These are phyloP conservation scores for Calonectria pauciramosa DNA, from an alignment of 2,329 filamentous ascomycete species.

Conservation along the genomic window DNA sequence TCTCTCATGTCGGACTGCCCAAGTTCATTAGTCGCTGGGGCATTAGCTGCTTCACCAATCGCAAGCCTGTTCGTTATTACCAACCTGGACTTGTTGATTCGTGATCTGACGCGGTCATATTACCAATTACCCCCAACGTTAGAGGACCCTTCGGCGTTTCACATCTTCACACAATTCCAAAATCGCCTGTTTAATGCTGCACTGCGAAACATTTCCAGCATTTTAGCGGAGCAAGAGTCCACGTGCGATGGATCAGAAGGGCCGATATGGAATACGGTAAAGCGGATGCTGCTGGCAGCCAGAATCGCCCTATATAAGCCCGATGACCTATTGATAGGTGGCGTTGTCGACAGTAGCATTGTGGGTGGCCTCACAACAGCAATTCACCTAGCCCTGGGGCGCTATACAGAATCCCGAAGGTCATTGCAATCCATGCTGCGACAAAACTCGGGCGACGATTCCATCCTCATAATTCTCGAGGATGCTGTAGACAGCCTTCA, in stretches of 20 bases:
- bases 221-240: slow-evolving; percentile 26
- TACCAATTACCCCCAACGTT: slow-evolving; percentile 50
- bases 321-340: slow-evolving; percentile 50
- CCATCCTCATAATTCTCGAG: slow-evolving; percentile 45
- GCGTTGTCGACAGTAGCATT: slow-evolving; percentile 50
- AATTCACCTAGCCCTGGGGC: slow-evolving; percentile 46
- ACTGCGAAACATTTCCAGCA: slow-evolving; percentile 37
- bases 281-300: slow-evolving; percentile 43
- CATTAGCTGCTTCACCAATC: slow-evolving; percentile 44
- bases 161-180: slow-evolving; percentile 51
- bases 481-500: slow-evolving; percentile 41
- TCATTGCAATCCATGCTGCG: slow-evolving; percentile 43
- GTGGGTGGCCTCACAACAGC: slow-evolving; percentile 49
- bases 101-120: slow-evolving; percentile 52
- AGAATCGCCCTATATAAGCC: slow-evolving; percentile 49
- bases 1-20: slow-evolving; percentile 48
- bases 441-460: slow-evolving; percentile 43
- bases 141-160: slow-evolving; percentile 49
- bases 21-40: slow-evolving; percentile 39
- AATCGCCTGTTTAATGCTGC: slow-evolving; percentile 47
- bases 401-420: slow-evolving; percentile 44
- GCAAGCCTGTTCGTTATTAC: slow-evolving; percentile 46
- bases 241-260: slow-evolving; percentile 25
- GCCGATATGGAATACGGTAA: slow-evolving; percentile 45
- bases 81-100: slow-evolving; percentile 45